Percentiles rank a stretch among this genome's conserved stretches.
Evolutionary conservation across 345 rosid species (phyloP).

Genomic region (Acer negundo): DNA sequence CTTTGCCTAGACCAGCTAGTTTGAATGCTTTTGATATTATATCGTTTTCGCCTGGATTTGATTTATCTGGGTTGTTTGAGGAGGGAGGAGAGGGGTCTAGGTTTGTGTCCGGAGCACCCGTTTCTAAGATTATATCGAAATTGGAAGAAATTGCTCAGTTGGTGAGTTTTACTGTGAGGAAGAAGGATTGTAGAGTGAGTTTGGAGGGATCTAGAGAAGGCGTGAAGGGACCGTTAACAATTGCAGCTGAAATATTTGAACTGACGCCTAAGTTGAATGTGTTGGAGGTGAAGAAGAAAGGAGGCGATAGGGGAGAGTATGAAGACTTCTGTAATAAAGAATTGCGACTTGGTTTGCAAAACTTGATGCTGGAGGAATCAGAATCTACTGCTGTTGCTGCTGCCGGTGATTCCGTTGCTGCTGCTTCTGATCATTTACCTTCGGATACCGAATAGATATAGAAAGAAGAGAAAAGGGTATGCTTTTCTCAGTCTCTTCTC

Average conservation of each 20-base stretch:
- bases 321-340: slow-evolving; percentile 77
- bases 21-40: slow-evolving; percentile 74
- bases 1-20: slow-evolving; percentile 61
- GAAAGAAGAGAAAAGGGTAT: slow-evolving; percentile 39
- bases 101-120: slow-evolving; percentile 63
- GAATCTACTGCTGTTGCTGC: slow-evolving; percentile 25
- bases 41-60: slow-evolving; percentile 75
- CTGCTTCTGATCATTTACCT: slow-evolving; percentile 47
- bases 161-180: slow-evolving; percentile 74
- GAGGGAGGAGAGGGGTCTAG: slow-evolving; percentile 68
- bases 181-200: slow-evolving; percentile 72
- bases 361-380: slow-evolving; percentile 59
- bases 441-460: slow-evolving; percentile 61
- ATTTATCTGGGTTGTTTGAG: slow-evolving; percentile 67
- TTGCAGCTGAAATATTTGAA: slow-evolving; percentile 70
- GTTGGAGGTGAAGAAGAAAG: slow-evolving; percentile 87
- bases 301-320: slow-evolving; percentile 77
- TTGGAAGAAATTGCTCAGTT: slow-evolving; percentile 70
- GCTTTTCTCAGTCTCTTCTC: slow-evolving; percentile 27
- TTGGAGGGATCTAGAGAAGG: slow-evolving; percentile 74
- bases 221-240: slow-evolving; percentile 58
- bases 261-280: slow-evolving; percentile 65
- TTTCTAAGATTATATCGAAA: slow-evolving; percentile 58
- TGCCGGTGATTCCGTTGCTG: slow-evolving; percentile 25
- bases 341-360: slow-evolving; percentile 73